Conservation (phyloP, 768 basidiomycete genomes). For the Dioszegia hungarica region DNA sequence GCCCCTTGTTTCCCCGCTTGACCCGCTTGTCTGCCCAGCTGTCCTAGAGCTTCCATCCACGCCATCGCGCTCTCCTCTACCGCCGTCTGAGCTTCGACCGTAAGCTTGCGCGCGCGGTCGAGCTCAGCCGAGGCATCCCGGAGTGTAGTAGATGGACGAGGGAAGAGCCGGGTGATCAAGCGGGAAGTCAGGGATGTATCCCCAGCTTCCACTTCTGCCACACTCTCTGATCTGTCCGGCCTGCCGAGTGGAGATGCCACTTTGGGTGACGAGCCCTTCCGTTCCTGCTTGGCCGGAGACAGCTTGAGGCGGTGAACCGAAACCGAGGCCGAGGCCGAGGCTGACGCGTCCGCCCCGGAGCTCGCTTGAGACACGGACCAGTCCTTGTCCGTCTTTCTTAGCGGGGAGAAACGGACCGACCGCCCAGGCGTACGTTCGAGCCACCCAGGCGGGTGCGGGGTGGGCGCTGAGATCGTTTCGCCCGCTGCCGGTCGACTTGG, state of each 20-base stretch:
- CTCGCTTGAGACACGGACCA: conserved; percentile 4
- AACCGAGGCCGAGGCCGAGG: too few relatives aligned
- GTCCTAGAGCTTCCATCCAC: conserved; percentile 26
- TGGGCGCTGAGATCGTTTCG: neutral
- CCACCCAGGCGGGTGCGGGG: conserved; percentile 23
- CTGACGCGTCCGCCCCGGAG: conserved; percentile 9
- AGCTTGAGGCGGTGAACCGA: conserved; percentile 25
- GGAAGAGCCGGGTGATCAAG: neutral
- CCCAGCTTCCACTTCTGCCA: too few relatives aligned
- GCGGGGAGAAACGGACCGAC: conserved; percentile 21
- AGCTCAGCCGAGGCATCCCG: conserved; percentile 13
- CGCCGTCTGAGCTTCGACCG: conserved; percentile 3
- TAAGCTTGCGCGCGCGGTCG: conserved; percentile 5
- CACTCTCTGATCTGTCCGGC: too few relatives aligned
- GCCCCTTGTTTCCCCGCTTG: conserved; percentile 10
- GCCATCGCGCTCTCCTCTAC: conserved; percentile 23
- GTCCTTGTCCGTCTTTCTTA: conserved; percentile 7
- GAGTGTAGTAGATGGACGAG: conserved; percentile 3
- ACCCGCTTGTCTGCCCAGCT: neutral
- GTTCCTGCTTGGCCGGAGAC: conserved; percentile 12
- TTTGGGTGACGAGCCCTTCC: neutral
- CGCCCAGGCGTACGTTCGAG: neutral
- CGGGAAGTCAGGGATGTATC: conserved; percentile 19
- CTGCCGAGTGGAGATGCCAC: too few relatives aligned
- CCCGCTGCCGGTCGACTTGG: neutral